Conservation (phyloP, 495 filamentous ascomycete genomes). For the Penicillium cataractarum region DNA sequence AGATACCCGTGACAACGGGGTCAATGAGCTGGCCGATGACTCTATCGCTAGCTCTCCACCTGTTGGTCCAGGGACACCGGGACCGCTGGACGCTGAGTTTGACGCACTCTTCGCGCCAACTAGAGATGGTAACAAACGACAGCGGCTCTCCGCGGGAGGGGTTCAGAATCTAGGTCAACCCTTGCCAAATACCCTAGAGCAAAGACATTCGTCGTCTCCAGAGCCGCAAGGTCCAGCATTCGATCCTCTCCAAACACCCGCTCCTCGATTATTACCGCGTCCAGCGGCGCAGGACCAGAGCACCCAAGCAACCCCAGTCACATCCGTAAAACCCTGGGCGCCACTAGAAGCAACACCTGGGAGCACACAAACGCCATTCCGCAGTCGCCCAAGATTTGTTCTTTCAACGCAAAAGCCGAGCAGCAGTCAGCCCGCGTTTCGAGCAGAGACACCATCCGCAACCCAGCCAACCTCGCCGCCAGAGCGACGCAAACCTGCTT, state of each 20-base stretch:
- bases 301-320: conserved; percentile 14
- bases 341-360: conserved; percentile 24
- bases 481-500: conserved; percentile 37
- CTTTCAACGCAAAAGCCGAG: conserved; percentile 26
- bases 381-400: conserved; percentile 34
- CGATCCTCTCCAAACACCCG: conserved; percentile 6
- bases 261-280: not conserved
- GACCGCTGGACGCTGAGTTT: conserved; percentile 28
- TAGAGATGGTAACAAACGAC: conserved; percentile 34
- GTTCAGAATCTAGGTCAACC: conserved; percentile 9
- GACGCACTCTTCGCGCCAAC: conserved; percentile 37
- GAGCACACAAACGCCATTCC: conserved; percentile 29
- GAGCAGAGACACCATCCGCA: conserved; percentile 21
- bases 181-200: conserved; percentile 5
- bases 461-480: conserved; percentile 21
- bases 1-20: not conserved
- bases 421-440: conserved; percentile 23
- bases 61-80: conserved; percentile 8
- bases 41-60: conserved; percentile 30
- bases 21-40: conserved; percentile 14
- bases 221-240: conserved; percentile 7
- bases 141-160: conserved; percentile 20
- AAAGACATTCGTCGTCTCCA: conserved; percentile 27
- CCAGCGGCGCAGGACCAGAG: not conserved
- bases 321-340: conserved; percentile 7